Evolutionary conservation across 2,329 filamentous ascomycete genomes (phyloP), one percentile per base, ranked within the genome.

Genomic region (Diaporthe sp.): DNA sequence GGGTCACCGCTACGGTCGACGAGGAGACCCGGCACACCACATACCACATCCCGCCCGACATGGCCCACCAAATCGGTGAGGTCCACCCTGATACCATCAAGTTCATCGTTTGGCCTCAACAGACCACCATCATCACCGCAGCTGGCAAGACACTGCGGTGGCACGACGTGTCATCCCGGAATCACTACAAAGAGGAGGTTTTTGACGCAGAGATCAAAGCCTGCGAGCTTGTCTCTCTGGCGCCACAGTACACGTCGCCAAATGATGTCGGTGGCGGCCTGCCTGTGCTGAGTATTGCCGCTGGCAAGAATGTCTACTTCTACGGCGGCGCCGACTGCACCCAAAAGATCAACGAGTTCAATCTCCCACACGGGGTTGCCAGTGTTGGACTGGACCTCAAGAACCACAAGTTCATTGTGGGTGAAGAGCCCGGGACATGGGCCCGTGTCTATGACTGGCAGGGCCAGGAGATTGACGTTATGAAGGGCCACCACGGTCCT

Each of bases 401-500:
- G 77, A 92, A 94, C 74, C 91, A 94, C 76, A 95, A 94, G 80
- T 92, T 98, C 80, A 94, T 98, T 15, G 97, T 97, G 25, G 97
- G 97, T 76, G 95, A 96, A 83, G 94, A 94, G 77, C 94, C 93
- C 53, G 96, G 98, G 81, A 98, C 97, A 0, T 99, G 96, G 96
- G 96, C 97, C n/a, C 92, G 95, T 76, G 94, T 98, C 8, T 97
- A 98, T 86, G 92, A 95, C 81, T 96, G 95, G 85, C 95, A 98
- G 76, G 92, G 93, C 94, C 94, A 80, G 89, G 90, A 78, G 95
- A 98, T 84, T 93, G 97, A 98, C 83, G 93, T 96, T 17, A 95
- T 98, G 86, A 98, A 98, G 85, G 97, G 97, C 34, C 97, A 99
- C 80, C 97, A 99, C 81, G 97, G 97, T 2, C 96, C 96, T 1